Conservation (phyloP, 495 filamentous ascomycete genomes). For the Platismatia glauca region DNA sequence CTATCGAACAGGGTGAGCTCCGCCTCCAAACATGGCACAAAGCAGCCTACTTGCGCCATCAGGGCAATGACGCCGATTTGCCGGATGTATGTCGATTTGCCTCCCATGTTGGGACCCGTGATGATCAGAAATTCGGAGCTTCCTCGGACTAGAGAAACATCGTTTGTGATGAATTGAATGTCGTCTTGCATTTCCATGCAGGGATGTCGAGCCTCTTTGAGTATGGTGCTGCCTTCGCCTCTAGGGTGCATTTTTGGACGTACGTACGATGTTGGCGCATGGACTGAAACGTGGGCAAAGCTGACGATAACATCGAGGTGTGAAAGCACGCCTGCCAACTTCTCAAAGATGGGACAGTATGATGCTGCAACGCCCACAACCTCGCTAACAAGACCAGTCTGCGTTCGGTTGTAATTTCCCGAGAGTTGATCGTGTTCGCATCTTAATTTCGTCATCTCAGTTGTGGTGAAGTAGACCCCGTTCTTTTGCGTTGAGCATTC, state of each 20-base stretch:
- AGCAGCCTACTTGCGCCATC: slow-evolving; percentile 96
- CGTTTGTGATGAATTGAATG: slow-evolving; percentile 96
- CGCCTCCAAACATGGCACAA: slow-evolving; percentile 84
- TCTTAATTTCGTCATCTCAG: slow-evolving; percentile 67
- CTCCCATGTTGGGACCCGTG: slow-evolving; percentile 98
- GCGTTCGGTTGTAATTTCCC: slow-evolving; percentile 91
- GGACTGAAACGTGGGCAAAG: slow-evolving; percentile 88
- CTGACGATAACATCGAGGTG: slow-evolving; percentile 96
- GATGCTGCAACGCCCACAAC: slow-evolving; percentile 90
- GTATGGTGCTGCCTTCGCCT: slow-evolving; percentile 78
- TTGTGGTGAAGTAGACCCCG: slow-evolving; percentile 95
- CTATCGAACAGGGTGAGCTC: slow-evolving; percentile 96
- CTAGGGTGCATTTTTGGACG: slow-evolving; percentile 87
- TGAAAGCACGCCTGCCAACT: slow-evolving; percentile 77
- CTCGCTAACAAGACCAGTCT: slow-evolving; percentile 82
- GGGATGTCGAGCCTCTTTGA: slow-evolving; percentile 90
- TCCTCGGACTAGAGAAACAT: slow-evolving; percentile 74
- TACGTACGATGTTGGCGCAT: slow-evolving; percentile 85
- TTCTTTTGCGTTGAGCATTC: slow-evolving; percentile 99
- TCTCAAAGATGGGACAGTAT: slow-evolving; percentile 88
- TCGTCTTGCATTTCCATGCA: slow-evolving; percentile 99
- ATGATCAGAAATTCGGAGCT: slow-evolving; percentile 90
- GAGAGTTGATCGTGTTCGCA: slow-evolving; percentile 92
- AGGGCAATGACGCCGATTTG: slow-evolving; percentile 96
- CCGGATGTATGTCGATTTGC: slow-evolving; percentile 97